Percentiles rank a stretch among this genome's conserved stretches.
phyloP scores from a whole-genome alignment of 176 grass and related monocot species.

The Sorghum bicolor region DNA sequence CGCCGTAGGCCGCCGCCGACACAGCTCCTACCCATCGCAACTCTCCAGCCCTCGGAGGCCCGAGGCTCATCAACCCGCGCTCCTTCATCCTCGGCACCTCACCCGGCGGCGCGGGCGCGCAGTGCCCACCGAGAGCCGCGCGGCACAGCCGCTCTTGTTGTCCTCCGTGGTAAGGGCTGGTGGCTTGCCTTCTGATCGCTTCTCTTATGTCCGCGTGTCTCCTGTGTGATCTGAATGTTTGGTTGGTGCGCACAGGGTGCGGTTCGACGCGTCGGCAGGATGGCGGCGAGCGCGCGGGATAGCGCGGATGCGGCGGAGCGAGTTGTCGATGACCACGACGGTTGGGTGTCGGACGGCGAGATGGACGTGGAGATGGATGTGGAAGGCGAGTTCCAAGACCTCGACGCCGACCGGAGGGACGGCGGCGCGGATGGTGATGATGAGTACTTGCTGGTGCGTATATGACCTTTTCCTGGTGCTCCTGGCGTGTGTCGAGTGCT shows the following conservation, averaged over 20 bases:
- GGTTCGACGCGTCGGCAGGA: background rate
- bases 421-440: conserved; percentile 25
- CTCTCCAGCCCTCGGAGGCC: background rate
- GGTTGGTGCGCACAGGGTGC: conserved; percentile 17
- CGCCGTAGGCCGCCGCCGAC: conserved; percentile 10
- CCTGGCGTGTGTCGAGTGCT: too few species aligned
- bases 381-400: conserved; percentile 15
- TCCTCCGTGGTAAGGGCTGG: background rate
- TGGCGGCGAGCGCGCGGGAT: conserved; percentile 34
- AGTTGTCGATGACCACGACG: conserved; percentile 20
- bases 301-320: background rate
- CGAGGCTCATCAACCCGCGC: background rate
- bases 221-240: conserved; percentile 20
- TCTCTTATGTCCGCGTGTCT: background rate
- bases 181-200: background rate
- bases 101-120: background rate
- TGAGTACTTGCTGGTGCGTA: conserved; percentile 50
- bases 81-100: background rate
- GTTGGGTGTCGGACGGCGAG: conserved; percentile 36
- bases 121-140: background rate
- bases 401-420: background rate
- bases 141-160: background rate
- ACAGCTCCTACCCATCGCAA: background rate
- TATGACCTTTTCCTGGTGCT: background rate
- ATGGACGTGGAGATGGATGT: conserved; percentile 39